Evolutionary conservation across 768 basidiomycete genomes (phyloP).

Genomic region (Tremella mesenterica): DNA sequence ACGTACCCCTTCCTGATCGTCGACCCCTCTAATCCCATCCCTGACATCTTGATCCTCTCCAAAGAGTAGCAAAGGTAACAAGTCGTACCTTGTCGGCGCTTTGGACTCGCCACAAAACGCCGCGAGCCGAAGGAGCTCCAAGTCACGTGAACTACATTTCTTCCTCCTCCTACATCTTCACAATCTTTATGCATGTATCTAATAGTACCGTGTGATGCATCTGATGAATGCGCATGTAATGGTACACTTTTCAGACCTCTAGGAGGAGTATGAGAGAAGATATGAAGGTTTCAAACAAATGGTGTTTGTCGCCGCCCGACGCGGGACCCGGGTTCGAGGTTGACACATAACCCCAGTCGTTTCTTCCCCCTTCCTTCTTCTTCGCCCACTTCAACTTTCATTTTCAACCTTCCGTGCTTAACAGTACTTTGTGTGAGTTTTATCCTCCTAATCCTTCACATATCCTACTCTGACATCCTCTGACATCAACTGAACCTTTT

Average conservation of each 20-base stretch:
- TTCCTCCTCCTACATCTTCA: background rate
- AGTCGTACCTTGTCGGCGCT: too few species aligned
- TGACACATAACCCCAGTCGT: background rate
- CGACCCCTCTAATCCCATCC: too few species aligned
- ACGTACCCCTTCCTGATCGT: too few species aligned
- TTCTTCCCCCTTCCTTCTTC: conserved; percentile 8
- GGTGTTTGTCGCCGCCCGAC: conserved; percentile 1
- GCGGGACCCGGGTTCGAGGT: conserved; percentile 2
- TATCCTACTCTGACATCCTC: background rate
- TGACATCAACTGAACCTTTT: background rate
- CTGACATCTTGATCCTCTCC: too few species aligned
- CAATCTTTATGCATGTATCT: conserved; percentile 10
- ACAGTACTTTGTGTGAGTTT: conserved; percentile 1
- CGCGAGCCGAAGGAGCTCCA: background rate
- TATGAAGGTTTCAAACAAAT: background rate
- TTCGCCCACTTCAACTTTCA: conserved; percentile 11
- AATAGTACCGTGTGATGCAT: conserved; percentile 1
- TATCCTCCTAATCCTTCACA: background rate
- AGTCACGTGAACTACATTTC: conserved; percentile 18
- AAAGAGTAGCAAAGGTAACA: too few species aligned
- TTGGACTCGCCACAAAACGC: conserved; percentile 3
- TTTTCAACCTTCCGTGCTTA: conserved; percentile 3
- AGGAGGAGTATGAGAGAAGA: background rate
- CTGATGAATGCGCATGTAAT: conserved; percentile 5
- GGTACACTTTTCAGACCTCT: background rate